A percentile compares a stretch with the other conserved stretches of the same genome.
These are phyloP conservation scores for Fusarium sp. DNA, from an alignment of 2,329 filamentous ascomycete species.

Conservation along the genomic window DNA sequence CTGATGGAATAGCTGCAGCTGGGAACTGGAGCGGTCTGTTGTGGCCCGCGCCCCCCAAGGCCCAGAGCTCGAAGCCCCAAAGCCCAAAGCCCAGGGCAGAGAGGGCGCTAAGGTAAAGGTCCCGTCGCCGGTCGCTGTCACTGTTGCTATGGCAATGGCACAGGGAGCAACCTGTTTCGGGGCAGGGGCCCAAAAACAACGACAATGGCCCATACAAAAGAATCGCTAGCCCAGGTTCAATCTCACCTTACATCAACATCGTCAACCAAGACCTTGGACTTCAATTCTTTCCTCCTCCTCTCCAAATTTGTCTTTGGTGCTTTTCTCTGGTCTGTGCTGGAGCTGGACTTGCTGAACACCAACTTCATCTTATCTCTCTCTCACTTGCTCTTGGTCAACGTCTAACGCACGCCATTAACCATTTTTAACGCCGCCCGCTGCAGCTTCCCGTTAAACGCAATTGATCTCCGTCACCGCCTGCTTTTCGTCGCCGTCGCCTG, in stretches of 20 bases:
- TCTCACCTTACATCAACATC: constrained; percentile 29
- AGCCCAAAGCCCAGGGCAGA: neutral
- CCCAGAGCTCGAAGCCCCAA: too few species aligned
- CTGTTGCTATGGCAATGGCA: constrained; percentile 41
- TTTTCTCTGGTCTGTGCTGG: constrained; percentile 37
- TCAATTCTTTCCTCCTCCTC: constrained; percentile 35
- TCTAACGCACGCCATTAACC: constrained; percentile 1
- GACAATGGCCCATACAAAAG: constrained; percentile 31
- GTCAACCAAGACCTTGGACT: constrained; percentile 43
- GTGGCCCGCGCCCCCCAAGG: neutral
- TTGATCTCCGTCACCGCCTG: constrained; percentile 42
- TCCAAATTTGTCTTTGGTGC: constrained; percentile 36
- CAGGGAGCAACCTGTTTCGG: constrained; percentile 42
- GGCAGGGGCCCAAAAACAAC: constrained; percentile 40
- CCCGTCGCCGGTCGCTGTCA: neutral
- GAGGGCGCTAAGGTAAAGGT: neutral
- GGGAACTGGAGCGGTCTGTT: constrained; percentile 27
- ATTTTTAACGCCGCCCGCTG: constrained; percentile 23
- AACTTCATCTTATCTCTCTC: neutral
- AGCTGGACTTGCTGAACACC: constrained; percentile 27
- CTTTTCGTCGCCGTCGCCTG: constrained; percentile 19
- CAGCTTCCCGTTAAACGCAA: constrained; percentile 33
- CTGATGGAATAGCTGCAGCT: constrained; percentile 1
- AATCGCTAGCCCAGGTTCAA: constrained; percentile 30
- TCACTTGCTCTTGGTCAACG: neutral